These are phyloP conservation scores for Rutstroemia sp. DNA, from an alignment of 2,329 filamentous ascomycete genomes.

Conservation along the genomic window DNA sequence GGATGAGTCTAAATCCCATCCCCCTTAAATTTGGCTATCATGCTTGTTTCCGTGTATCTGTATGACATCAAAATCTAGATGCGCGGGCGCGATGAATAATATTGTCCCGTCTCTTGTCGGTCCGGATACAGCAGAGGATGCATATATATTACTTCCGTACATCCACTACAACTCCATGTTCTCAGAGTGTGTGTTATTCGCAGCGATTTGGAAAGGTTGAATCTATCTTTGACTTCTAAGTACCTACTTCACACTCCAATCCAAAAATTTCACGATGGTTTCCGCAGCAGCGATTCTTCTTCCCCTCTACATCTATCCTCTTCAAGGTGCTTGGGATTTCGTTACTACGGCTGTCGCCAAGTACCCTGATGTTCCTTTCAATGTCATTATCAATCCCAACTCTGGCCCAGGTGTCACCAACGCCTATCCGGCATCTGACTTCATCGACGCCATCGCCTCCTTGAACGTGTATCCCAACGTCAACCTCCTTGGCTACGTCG, in stretches of 20 bases:
- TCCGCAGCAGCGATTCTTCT: constrained; percentile 2
- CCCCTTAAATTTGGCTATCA: no score
- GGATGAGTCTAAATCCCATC: no score
- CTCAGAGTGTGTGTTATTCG: no score
- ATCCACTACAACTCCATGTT: no score
- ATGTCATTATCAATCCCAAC: constrained; percentile 4
- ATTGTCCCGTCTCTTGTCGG: no score
- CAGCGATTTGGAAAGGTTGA: no score
- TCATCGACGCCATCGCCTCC: neutral
- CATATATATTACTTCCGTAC: no score
- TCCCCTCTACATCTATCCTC: constrained; percentile 6
- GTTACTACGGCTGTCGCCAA: neutral
- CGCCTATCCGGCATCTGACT: neutral
- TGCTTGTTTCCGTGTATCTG: no score
- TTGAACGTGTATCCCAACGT: constrained; percentile 1
- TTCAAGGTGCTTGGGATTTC: neutral
- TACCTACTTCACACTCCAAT: neutral
- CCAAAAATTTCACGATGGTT: neutral
- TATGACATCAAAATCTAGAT: no score
- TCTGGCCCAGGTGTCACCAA: neutral
- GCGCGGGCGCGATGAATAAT: no score
- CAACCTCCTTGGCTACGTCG: constrained; percentile 5
- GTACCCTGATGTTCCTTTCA: constrained; percentile 3
- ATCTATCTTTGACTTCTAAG: neutral
- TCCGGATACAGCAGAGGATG: no score